Conservation (phyloP, 352 stramenopile species). For the Globisporangium cylindrosporum region DNA sequence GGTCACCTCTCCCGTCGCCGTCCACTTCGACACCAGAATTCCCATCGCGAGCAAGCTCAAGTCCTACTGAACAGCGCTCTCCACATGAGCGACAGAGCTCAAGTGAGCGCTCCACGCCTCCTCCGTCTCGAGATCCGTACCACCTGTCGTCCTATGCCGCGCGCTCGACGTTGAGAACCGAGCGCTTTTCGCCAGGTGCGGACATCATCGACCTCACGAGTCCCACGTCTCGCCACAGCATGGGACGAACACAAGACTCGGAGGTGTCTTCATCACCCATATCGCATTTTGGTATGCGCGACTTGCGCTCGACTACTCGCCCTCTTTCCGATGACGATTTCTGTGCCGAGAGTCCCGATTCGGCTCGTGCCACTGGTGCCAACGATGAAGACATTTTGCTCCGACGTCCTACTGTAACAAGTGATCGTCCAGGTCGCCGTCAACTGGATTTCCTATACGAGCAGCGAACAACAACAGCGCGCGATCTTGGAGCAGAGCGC, state of each 20-base stretch:
- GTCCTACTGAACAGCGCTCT: constrained; percentile 2
- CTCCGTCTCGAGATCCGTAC: neutral
- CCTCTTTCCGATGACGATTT: constrained; percentile 36
- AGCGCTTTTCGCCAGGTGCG: constrained; percentile 14
- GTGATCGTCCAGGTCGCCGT: constrained; percentile 19
- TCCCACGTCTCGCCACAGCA: constrained; percentile 20
- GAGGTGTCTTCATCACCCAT: neutral
- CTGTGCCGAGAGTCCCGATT: constrained; percentile 53
- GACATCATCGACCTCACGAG: constrained; percentile 66
- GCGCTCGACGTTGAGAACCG: neutral
- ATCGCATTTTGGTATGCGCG: neutral
- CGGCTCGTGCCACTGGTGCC: constrained; percentile 15
- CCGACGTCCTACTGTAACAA: neutral
- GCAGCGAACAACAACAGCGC: constrained; percentile 3
- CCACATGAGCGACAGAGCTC: neutral
- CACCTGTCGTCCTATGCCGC: neutral
- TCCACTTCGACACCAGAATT: neutral
- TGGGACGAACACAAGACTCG: constrained; percentile 10
- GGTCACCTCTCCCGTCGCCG: constrained; percentile 4
- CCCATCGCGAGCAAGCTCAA: neutral
- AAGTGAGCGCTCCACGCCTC: neutral
- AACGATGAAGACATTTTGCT: neutral
- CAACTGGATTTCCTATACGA: constrained; percentile 40
- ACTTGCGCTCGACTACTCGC: neutral
- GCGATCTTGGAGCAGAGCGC: neutral